Evolutionary conservation across 768 basidiomycete species (phyloP), one percentile per base, ranked within the genome.

Genomic region (Rhizopogon roseolus): DNA sequence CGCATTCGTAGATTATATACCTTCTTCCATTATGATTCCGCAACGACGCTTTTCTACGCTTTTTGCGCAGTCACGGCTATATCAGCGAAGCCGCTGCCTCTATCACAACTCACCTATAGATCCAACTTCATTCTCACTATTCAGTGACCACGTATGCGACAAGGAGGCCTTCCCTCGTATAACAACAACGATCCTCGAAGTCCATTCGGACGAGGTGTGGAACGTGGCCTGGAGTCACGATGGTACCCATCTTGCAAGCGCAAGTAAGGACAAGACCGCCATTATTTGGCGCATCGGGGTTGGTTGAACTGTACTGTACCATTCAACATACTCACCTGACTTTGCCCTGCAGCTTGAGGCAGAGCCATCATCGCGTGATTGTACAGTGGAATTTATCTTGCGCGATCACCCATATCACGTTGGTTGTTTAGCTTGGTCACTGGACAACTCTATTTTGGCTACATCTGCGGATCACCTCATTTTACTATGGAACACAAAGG

Each of bases 121-220:
- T 44, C 66, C 77, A 17, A 64, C 73, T 14, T 74, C 84, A 32
- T 86, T 88, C 65, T 92, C 93, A n/a, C 72, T 99, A 46, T 92
- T 93, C 64, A 77, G 79, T 45, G 94, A 99, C 67, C 93, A 96
- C 65, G 73, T 80, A 50, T 97, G 95, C 71, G 81, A 85, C 57
- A 80, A 86, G 63, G 79, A 81, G 27, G 80, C 80, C 39, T 98
- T 99, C 72, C 97, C 97, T 6, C 80, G 82, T 42, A 75, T 87
- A 25, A 94, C 90, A 11, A 94, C 92, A 3, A 86, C 88, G 25
- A 86, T 94, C 49, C 73, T 98, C 55, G 81, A 85, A 42, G 90
- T 86, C 29, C 96, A 98, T 69, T 80, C 76, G 10, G 92, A 98
- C 65, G 93, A 99, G 67, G 94, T 99, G 41, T 98, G 96, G 95